Evolutionary conservation across 2,329 filamentous ascomycete species (phyloP).

Genomic region (Leptographium galeiforme): DNA sequence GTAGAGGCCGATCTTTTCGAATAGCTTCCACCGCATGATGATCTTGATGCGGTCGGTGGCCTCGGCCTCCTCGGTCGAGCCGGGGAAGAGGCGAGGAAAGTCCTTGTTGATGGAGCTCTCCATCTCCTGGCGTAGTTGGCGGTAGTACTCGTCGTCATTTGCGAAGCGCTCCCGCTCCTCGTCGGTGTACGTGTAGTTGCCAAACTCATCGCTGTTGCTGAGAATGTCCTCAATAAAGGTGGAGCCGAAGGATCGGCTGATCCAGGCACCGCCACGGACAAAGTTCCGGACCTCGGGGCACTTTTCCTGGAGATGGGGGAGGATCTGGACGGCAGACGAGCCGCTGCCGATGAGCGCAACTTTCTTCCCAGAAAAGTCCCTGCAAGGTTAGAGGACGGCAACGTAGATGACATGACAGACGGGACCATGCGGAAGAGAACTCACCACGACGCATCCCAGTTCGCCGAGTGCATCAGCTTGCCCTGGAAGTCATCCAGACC

Average conservation of each 20-base stretch:
- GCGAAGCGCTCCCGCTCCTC: background rate
- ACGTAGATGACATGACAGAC: background rate
- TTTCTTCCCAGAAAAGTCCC: slow-evolving; percentile 32
- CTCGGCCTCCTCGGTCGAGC: slow-evolving; percentile 25
- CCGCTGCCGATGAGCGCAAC: slow-evolving; percentile 43
- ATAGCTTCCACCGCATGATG: slow-evolving; percentile 32
- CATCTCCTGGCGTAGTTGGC: background rate
- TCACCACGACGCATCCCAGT: slow-evolving; percentile 26
- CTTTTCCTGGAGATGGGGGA: slow-evolving; percentile 31
- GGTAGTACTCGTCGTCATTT: background rate
- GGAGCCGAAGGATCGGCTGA: slow-evolving; percentile 23
- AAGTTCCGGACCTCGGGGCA: slow-evolving; percentile 21
- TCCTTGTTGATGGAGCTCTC: slow-evolving; percentile 3
- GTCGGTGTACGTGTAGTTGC: slow-evolving; percentile 23
- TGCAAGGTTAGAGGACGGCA: slow-evolving; percentile 16
- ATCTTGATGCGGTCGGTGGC: slow-evolving; percentile 25
- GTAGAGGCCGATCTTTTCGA: slow-evolving; percentile 32
- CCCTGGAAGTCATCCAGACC: slow-evolving; percentile 32
- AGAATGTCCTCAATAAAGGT: slow-evolving; percentile 22
- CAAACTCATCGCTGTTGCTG: slow-evolving; percentile 26
- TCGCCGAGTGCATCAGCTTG: slow-evolving; percentile 35
- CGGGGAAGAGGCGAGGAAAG: slow-evolving; percentile 20
- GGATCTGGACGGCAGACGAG: slow-evolving; percentile 38
- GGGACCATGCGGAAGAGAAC: background rate
- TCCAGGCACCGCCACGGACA: slow-evolving; percentile 26